Evolutionary conservation across 345 rosid species (phyloP), one percentile per base, ranked within the genome.

Genomic region (Turritis glabra): DNA sequence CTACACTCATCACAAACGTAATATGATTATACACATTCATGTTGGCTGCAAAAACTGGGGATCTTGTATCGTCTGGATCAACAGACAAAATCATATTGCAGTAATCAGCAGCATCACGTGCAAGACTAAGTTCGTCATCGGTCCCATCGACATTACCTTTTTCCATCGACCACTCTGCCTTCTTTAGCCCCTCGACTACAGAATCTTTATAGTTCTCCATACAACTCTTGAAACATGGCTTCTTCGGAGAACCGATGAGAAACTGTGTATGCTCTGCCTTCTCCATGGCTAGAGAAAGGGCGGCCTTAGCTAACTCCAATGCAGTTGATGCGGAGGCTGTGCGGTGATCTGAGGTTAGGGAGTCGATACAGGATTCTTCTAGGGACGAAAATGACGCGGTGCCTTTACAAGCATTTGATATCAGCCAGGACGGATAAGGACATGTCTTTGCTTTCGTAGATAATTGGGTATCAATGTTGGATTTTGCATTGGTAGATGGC

Each of bases 191-290:
- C n/a, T 71, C 55, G 0, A 64, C 30, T 2, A 77, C 67, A 61
- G 10, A 22, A 53, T 64, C 76, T 2, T 12, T 57, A 57, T 77
- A 71, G 37, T 71, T 77, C 22, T 77, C 80, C 1, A 60, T 66
- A 57, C 80, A 77, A 64, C 80, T 77, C 38, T 77, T 77, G 48
- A 64, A 71, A 65, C 76, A 71, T 22, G 80, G 72, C 19, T 77
- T 77, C 52, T 64, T 77, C 0, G 80, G 80, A 29, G 67, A 56
- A 21, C 72, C 80, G 0, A 71, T 64, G 10, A 77, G 67, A 27
- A 38, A 47, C 67, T 38, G 33, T 5, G 72, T 64, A 12, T 15
- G 5, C 11, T 71, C 30, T n/a, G 76, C 67, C 67, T 71, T 77
- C 17, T 71, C 72, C 13, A 29, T 30, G 5, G 80, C 67, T 17